Evolutionary conservation across 331 rosid genomes (phyloP).

Genomic region (Erythrophleum ivorense): DNA sequence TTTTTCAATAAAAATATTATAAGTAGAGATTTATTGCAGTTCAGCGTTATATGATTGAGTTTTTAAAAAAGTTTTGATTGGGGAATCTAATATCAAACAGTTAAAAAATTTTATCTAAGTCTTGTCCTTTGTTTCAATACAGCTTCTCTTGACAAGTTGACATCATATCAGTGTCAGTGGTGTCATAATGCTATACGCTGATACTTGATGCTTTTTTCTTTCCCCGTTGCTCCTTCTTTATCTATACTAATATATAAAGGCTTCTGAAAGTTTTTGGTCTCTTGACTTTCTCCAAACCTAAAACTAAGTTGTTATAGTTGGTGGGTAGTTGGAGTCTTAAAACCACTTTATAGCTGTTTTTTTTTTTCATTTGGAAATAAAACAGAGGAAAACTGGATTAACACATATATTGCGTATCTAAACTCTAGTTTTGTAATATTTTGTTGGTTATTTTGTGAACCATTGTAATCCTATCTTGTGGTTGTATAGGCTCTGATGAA

Average conservation of each 20-base stretch:
- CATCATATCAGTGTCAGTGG: slow-evolving; percentile 1
- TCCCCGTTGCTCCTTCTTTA: background rate
- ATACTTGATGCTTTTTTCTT: slow-evolving; percentile 27
- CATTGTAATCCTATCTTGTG: slow-evolving; percentile 30
- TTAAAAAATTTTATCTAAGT: no score
- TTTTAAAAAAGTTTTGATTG: no score
- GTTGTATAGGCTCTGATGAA: slow-evolving; percentile 82
- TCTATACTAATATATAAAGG: background rate
- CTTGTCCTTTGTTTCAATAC: background rate
- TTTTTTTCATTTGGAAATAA: background rate
- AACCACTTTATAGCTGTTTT: background rate
- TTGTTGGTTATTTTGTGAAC: background rate
- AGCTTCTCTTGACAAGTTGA: slow-evolving; percentile 11
- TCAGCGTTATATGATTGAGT: no score
- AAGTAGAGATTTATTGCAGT: no score
- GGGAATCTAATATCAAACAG: no score
- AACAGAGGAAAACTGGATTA: background rate
- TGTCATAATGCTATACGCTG: background rate
- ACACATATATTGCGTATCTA: background rate
- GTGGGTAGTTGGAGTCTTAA: background rate
- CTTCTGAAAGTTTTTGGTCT: background rate
- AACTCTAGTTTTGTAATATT: background rate
- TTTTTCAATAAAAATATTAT: background rate
- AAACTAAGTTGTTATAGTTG: background rate
- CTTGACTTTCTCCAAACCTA: background rate